Evolutionary conservation across 768 basidiomycete species (phyloP), one percentile per base, ranked within the genome.

Genomic region (Crepidotus variabilis): DNA sequence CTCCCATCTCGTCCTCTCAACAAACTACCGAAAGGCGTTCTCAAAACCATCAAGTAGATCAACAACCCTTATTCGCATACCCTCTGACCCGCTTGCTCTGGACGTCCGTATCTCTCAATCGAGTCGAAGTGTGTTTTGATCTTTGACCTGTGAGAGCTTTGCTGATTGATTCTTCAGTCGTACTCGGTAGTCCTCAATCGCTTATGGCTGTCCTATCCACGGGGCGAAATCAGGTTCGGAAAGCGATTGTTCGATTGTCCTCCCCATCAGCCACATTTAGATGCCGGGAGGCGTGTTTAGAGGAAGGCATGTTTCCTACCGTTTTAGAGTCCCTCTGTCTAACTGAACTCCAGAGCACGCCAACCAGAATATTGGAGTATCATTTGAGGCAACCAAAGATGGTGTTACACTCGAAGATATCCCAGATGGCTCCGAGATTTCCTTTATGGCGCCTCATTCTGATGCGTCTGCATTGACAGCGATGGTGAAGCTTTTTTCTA

Each of bases 61-160:
- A 33, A 68, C 71, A 9, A 64, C 58, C 21, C 71, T 78, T 2
- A 78, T 94, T 7, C 75, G 78, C 33, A 76, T 97, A 24, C 85
- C 87, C 8, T 74, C 75, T 24, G 86, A 94, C 65, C 63, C 75
- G 2, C 75, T 76, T 22, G 85, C 86, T 0, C 69, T 95, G 24
- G 80, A 89, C 63, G 77, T 90, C 13, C 77, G 75, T 7, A 70
- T 94, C 5, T 75, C 72, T 52, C 86, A 85, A 57, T 88, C 90
- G 3, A 70, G 74, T 43, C 71, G 63, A 51, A 75, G 79, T 79
- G 60, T 60, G 71, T 63, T 33, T 49, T 51, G 45, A 11, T 21
- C 33, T 39, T 48, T 3, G 8, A 28, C 28, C 21, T 50, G 46
- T n/a, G 34, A 34, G 53, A 28, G 46, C 5, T 20, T 10, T 55